Conservation (phyloP, 2,329 filamentous ascomycete genomes). For the Trichoderma pleuroti region DNA sequence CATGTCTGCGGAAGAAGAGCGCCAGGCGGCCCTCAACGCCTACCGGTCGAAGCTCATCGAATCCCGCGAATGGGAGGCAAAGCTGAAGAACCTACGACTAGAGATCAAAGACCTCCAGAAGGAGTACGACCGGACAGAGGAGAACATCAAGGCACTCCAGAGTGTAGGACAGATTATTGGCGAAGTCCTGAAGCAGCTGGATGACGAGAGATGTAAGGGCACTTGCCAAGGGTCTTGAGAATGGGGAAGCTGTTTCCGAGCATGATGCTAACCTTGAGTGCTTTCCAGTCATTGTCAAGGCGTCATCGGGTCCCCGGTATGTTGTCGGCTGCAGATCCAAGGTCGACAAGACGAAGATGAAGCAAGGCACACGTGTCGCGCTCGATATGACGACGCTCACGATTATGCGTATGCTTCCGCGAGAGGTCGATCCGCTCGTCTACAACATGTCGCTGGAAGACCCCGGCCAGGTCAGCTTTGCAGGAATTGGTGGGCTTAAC, state of each 20-base stretch:
- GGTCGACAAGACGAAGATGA: constrained; percentile 94
- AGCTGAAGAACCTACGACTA: constrained; percentile 87
- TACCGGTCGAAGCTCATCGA: constrained; percentile 84
- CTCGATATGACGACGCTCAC: constrained; percentile 99
- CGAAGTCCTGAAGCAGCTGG: constrained; percentile 96
- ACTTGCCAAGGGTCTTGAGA: neutral
- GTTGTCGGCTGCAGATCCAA: constrained; percentile 98
- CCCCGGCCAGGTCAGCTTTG: constrained; percentile 95
- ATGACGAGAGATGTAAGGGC: constrained; percentile 90
- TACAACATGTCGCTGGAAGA: constrained; percentile 99
- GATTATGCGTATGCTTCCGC: constrained; percentile 99
- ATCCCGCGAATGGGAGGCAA: constrained; percentile 97
- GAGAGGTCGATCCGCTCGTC: constrained; percentile 95
- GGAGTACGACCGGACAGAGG: constrained; percentile 94
- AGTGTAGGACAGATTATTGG: constrained; percentile 99
- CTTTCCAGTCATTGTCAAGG: constrained; percentile 86
- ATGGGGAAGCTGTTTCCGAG: neutral
- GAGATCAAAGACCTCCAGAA: constrained; percentile 95
- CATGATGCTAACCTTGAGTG: constrained; percentile 15
- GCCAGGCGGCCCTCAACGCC: constrained; percentile 67
- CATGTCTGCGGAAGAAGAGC: constrained; percentile 57
- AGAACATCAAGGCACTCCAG: constrained; percentile 98
- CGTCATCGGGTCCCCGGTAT: constrained; percentile 93
- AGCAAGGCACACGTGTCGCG: constrained; percentile 95
- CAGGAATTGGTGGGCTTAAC: constrained; percentile 93